Evolutionary conservation across 2,329 filamentous ascomycete species (phyloP), one percentile per base, ranked within the genome.

Genomic region (Fusarium sp.): DNA sequence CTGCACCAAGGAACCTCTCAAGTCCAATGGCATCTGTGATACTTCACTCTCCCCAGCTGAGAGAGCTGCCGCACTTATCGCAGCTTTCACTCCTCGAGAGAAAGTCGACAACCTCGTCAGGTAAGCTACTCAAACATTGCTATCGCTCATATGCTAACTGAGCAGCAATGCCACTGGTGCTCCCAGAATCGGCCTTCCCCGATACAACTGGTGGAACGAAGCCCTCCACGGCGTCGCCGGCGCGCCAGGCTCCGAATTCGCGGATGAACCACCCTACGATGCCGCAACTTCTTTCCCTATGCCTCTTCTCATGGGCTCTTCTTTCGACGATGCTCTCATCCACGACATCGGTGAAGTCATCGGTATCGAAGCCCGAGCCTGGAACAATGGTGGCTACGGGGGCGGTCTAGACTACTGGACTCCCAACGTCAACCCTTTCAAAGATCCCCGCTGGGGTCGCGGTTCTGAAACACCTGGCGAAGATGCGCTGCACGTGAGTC

Each of bases 121-220:
- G 60, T 62, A 4, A 16, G 31, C 21, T 4, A 21, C n/a, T n/a
- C n/a, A n/a, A n/a, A n/a, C n/a, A n/a, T n/a, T n/a, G n/a, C n/a
- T n/a, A n/a, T n/a, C n/a, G n/a, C n/a, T n/a, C n/a, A n/a, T n/a
- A n/a, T n/a, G n/a, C n/a, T n/a, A n/a, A n/a, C n/a, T n/a, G n/a
- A n/a, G n/a, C n/a, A n/a, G 59, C 4, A 62, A 62, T 3, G n/a
- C 60, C 1, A 62, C 60, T 9, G 60, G 60, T 1, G 60, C 58
- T 2, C 60, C 60, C 2, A 25, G 60, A 3, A 62, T 62, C 1
- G 58, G 60, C 0, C 60, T 62, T 0, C 60, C 60, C 1, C 34
- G 60, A 5, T 62, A 62, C 13, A 62, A 62, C 34, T 62, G 60
- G 60, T 62, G 60, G 60, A 62, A 62, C 4, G 60, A 62, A 30